Evolutionary conservation across 306 rosid species (phyloP), one percentile per base, ranked within the genome.

Genomic region (Macrotyloma uniflorum): DNA sequence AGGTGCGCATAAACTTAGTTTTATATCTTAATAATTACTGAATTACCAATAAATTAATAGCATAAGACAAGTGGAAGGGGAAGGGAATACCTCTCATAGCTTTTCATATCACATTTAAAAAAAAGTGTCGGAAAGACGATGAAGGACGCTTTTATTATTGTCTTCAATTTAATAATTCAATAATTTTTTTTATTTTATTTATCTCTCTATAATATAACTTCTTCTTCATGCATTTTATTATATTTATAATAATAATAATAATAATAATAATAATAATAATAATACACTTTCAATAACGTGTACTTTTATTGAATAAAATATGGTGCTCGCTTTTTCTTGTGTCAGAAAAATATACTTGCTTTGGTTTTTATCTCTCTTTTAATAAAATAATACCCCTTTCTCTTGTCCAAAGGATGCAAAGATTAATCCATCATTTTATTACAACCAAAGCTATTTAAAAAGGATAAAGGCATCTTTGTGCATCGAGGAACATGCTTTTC

Each of bases 21-120:
- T 82, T 62, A 73, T 24, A 70, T 68, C 79, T 75, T 67, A 83
- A 83, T 61, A 40, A 80, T 63, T 22, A 70, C 72, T 33, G 78
- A 67, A 82, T 71, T 83, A 74, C 26, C 61, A 74, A 76, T 74
- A 62, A 70, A 76, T 26, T 67, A 33, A 20, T 73, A 63, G 62
- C 42, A 58, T 42, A 54, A 67, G 79, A 82, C 85, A 87, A 85
- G 84, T 81, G 90, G 86, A 66, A 76, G 75, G 26, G 42, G 63
- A 7, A 42, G 57, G 79, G 81, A 72, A 78, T 80, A 83, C 81
- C 77, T 62, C 70, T 82, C 67, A 28, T 84, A 77, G 79, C 72
- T 65, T 84, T 80, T 83, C 58, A 28, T 20, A 32, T 22, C 30
- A 20, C 12, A 42, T 82, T 23, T 79, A 73, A 82, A 23, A 36